A percentile compares a stretch with the other conserved stretches of the same genome.
Evolutionary conservation across 768 basidiomycete species (phyloP).

Genomic region (Tulasnella calospora): DNA sequence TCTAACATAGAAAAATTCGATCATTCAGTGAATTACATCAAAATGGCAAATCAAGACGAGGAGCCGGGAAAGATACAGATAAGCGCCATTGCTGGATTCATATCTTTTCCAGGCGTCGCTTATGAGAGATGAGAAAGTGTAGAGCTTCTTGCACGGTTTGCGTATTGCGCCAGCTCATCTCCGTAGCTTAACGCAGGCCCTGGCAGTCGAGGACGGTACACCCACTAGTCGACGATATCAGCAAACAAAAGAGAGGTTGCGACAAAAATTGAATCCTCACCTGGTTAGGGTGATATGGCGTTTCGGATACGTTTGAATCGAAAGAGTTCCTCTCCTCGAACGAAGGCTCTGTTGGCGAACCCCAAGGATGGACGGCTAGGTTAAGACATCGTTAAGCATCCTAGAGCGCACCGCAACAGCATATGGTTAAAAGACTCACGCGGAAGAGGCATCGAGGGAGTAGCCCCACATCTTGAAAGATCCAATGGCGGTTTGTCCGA

Average conservation of each 20-base stretch:
- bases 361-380: slow-evolving; percentile 20
- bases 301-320: slow-evolving; percentile 4
- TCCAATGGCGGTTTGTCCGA: slow-evolving; percentile 15
- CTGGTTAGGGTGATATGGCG: slow-evolving; percentile 22
- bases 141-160: background rate
- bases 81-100: background rate
- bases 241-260: too few species aligned
- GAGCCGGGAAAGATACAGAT: background rate
- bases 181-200: background rate
- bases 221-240: background rate
- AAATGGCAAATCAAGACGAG: background rate
- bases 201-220: background rate
- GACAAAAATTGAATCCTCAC: background rate
- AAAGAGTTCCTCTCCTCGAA: slow-evolving; percentile 21
- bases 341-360: slow-evolving; percentile 5
- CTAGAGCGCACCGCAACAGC: background rate
- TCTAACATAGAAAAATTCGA: too few species aligned
- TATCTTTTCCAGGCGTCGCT: background rate
- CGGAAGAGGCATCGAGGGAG: slow-evolving; percentile 8
- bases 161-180: background rate
- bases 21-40: background rate
- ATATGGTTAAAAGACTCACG: slow-evolving; percentile 3
- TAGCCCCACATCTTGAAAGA: background rate
- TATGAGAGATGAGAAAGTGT: background rate
- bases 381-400: background rate